phyloP scores from a whole-genome alignment of 176 grass and related monocot genomes.

The Aechmea fasciata region DNA sequence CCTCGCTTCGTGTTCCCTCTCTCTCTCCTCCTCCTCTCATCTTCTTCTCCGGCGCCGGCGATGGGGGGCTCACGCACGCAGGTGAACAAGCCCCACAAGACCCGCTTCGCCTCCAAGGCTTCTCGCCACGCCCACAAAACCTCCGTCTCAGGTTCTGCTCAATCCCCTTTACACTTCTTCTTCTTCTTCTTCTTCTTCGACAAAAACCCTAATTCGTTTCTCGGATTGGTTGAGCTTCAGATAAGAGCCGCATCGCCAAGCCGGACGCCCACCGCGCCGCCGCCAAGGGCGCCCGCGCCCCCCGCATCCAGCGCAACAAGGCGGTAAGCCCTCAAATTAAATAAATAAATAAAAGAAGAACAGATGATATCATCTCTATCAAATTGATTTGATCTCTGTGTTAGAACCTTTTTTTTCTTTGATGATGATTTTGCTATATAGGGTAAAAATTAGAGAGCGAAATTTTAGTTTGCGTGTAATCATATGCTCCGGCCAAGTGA shows the following conservation, averaged over 20 bases:
- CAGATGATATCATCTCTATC: too few species aligned
- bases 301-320: slow-evolving; percentile 78
- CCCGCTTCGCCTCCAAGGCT: slow-evolving; percentile 70
- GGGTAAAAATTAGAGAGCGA: too few species aligned
- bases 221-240: slow-evolving; percentile 17
- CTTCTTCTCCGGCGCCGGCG: too few species aligned
- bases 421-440: too few species aligned
- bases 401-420: too few species aligned
- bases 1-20: too few species aligned
- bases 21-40: too few species aligned
- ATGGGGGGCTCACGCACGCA: slow-evolving; percentile 66
- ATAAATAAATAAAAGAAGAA: background rate
- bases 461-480: too few species aligned
- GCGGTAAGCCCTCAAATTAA: slow-evolving; percentile 21
- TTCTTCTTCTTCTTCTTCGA: background rate
- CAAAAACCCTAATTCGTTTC: background rate
- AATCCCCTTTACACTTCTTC: background rate
- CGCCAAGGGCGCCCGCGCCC: slow-evolving; percentile 54
- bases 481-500: too few species aligned
- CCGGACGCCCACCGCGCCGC: slow-evolving; percentile 36
- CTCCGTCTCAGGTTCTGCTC: slow-evolving; percentile 4
- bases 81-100: slow-evolving; percentile 95
- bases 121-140: slow-evolving; percentile 73
- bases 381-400: too few species aligned
- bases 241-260: slow-evolving; percentile 49